Evolutionary conservation across 345 rosid genomes (phyloP).

Genomic region (Nasturtium officinale): DNA sequence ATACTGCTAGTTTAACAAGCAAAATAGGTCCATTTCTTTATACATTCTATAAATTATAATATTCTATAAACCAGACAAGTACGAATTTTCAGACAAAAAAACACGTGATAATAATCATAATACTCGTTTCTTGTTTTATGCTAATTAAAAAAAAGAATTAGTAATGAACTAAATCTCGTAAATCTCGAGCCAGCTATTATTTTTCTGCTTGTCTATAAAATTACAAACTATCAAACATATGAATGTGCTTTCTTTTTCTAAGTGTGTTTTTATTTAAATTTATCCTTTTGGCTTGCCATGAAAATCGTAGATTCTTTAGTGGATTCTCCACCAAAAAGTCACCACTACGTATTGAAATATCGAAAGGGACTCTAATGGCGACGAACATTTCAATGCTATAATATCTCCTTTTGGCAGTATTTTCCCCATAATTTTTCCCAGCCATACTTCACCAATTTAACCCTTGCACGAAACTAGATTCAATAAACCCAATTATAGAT

Average conservation of each 20-base stretch:
- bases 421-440: not conserved
- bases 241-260: not conserved
- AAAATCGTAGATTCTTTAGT: slow-evolving; percentile 8
- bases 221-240: slow-evolving; percentile 2
- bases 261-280: not conserved
- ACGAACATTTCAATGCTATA: slow-evolving; percentile 14
- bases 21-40: not conserved
- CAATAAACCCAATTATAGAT: not conserved
- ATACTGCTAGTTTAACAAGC: not conserved
- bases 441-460: slow-evolving; percentile 21
- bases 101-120: slow-evolving; percentile 27
- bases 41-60: slow-evolving; percentile 1
- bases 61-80: slow-evolving; percentile 1
- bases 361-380: slow-evolving; percentile 40
- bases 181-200: no score
- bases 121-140: slow-evolving; percentile 18
- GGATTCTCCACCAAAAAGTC: slow-evolving; percentile 28
- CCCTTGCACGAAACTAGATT: slow-evolving; percentile 14
- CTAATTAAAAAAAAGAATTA: not conserved
- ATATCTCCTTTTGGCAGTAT: slow-evolving; percentile 27
- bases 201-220: not conserved
- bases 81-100: slow-evolving; percentile 4
- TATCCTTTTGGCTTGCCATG: slow-evolving; percentile 5
- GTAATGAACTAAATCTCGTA: not conserved
- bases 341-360: slow-evolving; percentile 19